phyloP scores from a whole-genome alignment of 2,329 filamentous ascomycete genomes.

The Lecanicillium sp. region DNA sequence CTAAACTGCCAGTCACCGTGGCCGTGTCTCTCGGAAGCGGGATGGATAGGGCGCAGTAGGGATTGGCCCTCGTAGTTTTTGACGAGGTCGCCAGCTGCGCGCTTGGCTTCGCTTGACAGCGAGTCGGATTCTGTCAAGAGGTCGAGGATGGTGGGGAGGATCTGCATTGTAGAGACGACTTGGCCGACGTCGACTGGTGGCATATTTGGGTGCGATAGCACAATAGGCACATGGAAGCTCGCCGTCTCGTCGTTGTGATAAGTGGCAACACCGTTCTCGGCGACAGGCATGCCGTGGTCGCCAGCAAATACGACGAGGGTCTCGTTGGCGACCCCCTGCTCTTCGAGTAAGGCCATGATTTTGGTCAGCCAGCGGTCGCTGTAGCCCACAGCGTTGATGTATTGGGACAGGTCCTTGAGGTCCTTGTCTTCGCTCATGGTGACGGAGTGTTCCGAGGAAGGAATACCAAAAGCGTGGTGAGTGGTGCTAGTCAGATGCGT shows the following conservation, averaged over 20 bases:
- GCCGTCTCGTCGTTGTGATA: conserved; percentile 30
- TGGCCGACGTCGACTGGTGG: conserved; percentile 25
- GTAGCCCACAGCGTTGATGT: conserved; percentile 29
- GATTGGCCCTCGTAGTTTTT: conserved; percentile 31
- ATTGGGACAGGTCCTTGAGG: conserved; percentile 27
- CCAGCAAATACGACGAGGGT: conserved; percentile 29
- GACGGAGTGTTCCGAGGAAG: conserved; percentile 23
- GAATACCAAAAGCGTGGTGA: conserved; percentile 29
- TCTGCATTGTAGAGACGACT: conserved; percentile 28
- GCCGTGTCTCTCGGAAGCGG: conserved; percentile 17
- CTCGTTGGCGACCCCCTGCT: conserved; percentile 28
- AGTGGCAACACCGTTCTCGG: conserved; percentile 26
- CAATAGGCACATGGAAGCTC: conserved; percentile 27
- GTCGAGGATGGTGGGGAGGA: conserved; percentile 30
- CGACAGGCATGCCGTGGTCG: conserved; percentile 28
- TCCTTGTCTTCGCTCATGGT: conserved; percentile 21
- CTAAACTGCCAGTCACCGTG: conserved; percentile 24
- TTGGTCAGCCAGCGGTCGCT: conserved; percentile 29
- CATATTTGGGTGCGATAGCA: conserved; percentile 29
- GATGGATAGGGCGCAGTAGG: conserved; percentile 25
- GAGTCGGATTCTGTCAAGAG: conserved; percentile 28
- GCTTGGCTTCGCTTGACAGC: conserved; percentile 22
- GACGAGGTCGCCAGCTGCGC: conserved; percentile 23
- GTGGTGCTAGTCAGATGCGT: conserved; percentile 32
- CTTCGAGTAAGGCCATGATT: conserved; percentile 25